Conservation (phyloP, 306 rosid species). For the Notholithocarpus densiflorus region DNA sequence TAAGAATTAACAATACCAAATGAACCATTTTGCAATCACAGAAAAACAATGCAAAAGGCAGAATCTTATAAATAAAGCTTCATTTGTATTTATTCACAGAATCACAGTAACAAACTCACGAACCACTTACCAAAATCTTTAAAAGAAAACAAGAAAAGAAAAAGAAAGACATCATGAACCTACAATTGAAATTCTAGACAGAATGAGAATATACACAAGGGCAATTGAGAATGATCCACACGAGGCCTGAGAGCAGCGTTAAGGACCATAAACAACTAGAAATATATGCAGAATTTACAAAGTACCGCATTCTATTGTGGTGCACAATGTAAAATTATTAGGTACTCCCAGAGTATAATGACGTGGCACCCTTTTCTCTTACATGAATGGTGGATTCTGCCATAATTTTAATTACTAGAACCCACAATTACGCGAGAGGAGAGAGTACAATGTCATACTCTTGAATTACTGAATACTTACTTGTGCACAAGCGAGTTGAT, state of each 20-base stretch:
- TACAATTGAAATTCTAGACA: conserved; percentile 24
- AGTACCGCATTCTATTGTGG: conserved; percentile 15
- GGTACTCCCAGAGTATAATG: fast-evolving
- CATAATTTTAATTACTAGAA: too few relatives aligned
- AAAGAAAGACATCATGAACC: conserved; percentile 16
- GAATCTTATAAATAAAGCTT: conserved; percentile 7
- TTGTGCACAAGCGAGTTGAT: conserved; percentile 13
- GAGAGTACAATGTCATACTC: too few relatives aligned
- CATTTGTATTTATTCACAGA: conserved; percentile 39
- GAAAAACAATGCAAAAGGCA: background rate
- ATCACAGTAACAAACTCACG: conserved; percentile 23
- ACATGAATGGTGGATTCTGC: too few relatives aligned
- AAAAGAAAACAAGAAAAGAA: too few relatives aligned
- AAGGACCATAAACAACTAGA: conserved; percentile 15
- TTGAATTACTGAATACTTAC: too few relatives aligned
- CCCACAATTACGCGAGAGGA: too few relatives aligned
- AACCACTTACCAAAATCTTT: conserved; percentile 9
- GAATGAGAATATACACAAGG: conserved; percentile 46
- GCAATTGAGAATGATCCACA: conserved; percentile 31
- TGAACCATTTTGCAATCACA: conserved; percentile 8
- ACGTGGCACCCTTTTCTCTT: too few relatives aligned
- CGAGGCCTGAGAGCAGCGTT: conserved; percentile 17
- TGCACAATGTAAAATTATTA: background rate
- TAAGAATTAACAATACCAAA: conserved; percentile 39
- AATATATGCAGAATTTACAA: conserved; percentile 63